Conservation (phyloP, 169 alveolate genomes). For the Plasmodium reichenowi region DNA sequence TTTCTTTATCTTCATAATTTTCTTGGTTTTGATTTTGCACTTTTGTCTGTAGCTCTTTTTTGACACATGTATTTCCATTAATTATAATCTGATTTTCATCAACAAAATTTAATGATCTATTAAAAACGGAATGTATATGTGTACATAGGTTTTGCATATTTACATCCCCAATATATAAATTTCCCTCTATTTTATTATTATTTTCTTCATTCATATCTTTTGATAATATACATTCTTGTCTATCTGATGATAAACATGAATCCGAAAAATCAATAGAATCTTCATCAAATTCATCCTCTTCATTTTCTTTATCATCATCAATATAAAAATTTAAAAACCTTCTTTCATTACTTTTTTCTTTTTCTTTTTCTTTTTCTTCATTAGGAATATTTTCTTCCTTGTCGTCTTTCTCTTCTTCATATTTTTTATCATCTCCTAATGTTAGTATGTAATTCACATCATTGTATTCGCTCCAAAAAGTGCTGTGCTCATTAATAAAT, state of each 20-base stretch:
- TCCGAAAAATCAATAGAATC: not conserved
- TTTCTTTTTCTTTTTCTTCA: not conserved
- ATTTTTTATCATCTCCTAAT: not conserved
- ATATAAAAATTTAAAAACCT: conserved; percentile 11
- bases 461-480: conserved; percentile 66
- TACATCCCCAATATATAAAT: conserved; percentile 67
- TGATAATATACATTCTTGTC: not conserved
- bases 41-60: conserved; percentile 19
- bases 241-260: conserved; percentile 9
- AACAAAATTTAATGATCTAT: conserved; percentile 17
- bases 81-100: conserved; percentile 49
- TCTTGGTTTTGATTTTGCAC: not conserved
- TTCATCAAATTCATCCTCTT: conserved; percentile 5
- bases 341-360: conserved; percentile 2
- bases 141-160: conserved; percentile 24
- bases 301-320: conserved; percentile 4
- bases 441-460: conserved; percentile 34
- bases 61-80: conserved; percentile 44
- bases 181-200: conserved; percentile 22
- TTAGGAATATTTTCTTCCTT: not conserved
- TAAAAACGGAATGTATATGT: conserved; percentile 10
- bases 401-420: not conserved
- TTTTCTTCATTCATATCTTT: conserved; percentile 13
- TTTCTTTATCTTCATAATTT: not conserved
- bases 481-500: conserved; percentile 69